A percentile compares a stretch with the other conserved stretches of the same genome.
Conservation (phyloP, 2,329 filamentous ascomycete species). For the Cladosporium halotolerans region DNA sequence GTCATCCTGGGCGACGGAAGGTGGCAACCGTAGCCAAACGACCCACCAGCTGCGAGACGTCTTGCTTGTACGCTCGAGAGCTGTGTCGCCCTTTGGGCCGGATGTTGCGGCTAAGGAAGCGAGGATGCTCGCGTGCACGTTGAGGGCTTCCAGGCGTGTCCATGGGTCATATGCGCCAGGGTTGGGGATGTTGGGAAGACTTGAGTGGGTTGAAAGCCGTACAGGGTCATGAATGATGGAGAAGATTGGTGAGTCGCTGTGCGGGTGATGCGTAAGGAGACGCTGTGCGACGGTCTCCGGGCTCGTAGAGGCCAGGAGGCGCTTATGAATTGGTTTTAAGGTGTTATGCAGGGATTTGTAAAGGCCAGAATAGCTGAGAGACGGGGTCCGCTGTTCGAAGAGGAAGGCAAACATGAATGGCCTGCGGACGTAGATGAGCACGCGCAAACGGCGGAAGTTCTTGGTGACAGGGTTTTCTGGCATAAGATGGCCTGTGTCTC, state of each 20-base stretch:
- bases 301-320: constrained; percentile 38
- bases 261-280: constrained; percentile 28
- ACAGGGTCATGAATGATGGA: constrained; percentile 56
- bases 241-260: constrained; percentile 44
- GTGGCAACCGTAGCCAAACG: constrained; percentile 54
- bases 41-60: constrained; percentile 62
- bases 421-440: constrained; percentile 64
- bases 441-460: constrained; percentile 45
- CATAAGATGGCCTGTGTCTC: neutral
- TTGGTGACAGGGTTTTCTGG: constrained; percentile 5
- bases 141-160: constrained; percentile 54
- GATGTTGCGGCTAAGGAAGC: constrained; percentile 50
- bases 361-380: constrained; percentile 40
- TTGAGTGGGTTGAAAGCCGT: constrained; percentile 53
- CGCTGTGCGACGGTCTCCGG: constrained; percentile 37
- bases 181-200: constrained; percentile 58
- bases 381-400: constrained; percentile 57
- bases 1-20: constrained; percentile 14
- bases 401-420: constrained; percentile 75
- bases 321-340: constrained; percentile 42
- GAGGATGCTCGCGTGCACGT: constrained; percentile 55
- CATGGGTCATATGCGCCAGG: constrained; percentile 40
- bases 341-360: constrained; percentile 48
- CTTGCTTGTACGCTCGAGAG: constrained; percentile 55
- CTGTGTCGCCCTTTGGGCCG: constrained; percentile 36